These are phyloP conservation scores for Suillus occidentalis DNA, from an alignment of 768 basidiomycete species.

Conservation along the genomic window DNA sequence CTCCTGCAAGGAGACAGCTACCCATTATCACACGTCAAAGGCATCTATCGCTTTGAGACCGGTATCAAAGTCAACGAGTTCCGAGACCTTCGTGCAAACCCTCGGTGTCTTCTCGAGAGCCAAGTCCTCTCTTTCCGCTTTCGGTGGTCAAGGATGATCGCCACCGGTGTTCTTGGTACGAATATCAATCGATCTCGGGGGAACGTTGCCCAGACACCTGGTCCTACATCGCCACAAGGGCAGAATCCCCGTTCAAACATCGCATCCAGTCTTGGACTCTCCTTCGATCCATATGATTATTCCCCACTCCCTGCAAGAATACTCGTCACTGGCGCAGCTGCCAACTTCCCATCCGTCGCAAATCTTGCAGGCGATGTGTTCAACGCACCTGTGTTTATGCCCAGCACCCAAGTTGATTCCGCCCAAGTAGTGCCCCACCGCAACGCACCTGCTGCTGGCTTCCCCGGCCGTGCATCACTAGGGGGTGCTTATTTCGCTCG, in stretches of 20 bases:
- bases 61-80: conserved; percentile 88
- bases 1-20: conserved; percentile 76
- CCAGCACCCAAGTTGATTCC: conserved; percentile 72
- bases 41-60: conserved; percentile 85
- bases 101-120: conserved; percentile 80
- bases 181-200: conserved; percentile 31
- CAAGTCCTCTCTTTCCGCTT: conserved; percentile 81
- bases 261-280: conserved; percentile 52
- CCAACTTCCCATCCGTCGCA: conserved; percentile 81
- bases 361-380: conserved; percentile 82
- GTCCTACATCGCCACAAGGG: conserved; percentile 21
- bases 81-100: conserved; percentile 85
- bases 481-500: conserved; percentile 80
- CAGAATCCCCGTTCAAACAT: conserved; percentile 17
- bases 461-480: conserved; percentile 66
- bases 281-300: conserved; percentile 80
- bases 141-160: conserved; percentile 73
- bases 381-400: conserved; percentile 77
- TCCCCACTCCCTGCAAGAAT: conserved; percentile 63
- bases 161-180: conserved; percentile 64
- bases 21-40: conserved; percentile 78
- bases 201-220: conserved; percentile 28
- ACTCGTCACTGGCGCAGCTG: conserved; percentile 75
- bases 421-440: conserved; percentile 70
- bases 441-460: conserved; percentile 70